A percentile compares a stretch with the other conserved stretches of the same genome.
Evolutionary conservation across 1,139 yeast genomes (phyloP).

Genomic region (Lodderomyces metapsilosis): DNA sequence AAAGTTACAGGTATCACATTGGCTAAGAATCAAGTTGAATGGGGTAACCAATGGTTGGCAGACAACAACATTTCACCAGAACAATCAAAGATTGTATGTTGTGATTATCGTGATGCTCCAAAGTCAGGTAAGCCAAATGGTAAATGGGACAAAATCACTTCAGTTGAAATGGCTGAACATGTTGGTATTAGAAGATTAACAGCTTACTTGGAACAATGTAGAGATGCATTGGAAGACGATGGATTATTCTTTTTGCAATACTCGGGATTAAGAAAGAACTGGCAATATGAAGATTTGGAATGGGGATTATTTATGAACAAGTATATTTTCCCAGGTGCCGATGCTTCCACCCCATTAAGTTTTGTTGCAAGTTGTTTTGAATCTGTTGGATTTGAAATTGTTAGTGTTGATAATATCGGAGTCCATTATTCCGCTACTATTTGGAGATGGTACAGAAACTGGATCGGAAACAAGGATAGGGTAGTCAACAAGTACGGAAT

Average conservation of each 20-base stretch:
- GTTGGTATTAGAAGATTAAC: constrained; percentile 88
- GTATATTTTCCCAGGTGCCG: constrained; percentile 97
- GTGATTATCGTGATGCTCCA: constrained; percentile 91
- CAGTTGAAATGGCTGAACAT: constrained; percentile 96
- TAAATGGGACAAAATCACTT: constrained; percentile 81
- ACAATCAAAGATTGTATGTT: constrained; percentile 79
- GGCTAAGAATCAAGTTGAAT: constrained; percentile 87
- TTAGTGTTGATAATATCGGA: constrained; percentile 83
- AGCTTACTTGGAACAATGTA: constrained; percentile 73
- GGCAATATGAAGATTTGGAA: constrained; percentile 93
- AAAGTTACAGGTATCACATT: constrained; percentile 85
- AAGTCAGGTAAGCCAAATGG: constrained; percentile 56
- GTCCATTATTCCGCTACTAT: constrained; percentile 89
- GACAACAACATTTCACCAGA: constrained; percentile 64
- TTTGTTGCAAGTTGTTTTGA: constrained; percentile 78
- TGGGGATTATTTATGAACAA: constrained; percentile 98
- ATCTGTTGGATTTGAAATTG: constrained; percentile 83
- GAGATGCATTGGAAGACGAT: constrained; percentile 86
- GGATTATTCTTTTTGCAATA: constrained; percentile 86
- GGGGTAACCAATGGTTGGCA: constrained; percentile 74
- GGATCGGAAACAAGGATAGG: constrained; percentile 81
- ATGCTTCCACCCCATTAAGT: constrained; percentile 91
- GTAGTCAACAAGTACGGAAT: constrained; percentile 79
- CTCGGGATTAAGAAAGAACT: constrained; percentile 86
- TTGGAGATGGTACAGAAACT: constrained; percentile 95